Base-by-base conservation (phyloP, 169 alveolate genomes). In the Eimeria necatrix region DNA sequence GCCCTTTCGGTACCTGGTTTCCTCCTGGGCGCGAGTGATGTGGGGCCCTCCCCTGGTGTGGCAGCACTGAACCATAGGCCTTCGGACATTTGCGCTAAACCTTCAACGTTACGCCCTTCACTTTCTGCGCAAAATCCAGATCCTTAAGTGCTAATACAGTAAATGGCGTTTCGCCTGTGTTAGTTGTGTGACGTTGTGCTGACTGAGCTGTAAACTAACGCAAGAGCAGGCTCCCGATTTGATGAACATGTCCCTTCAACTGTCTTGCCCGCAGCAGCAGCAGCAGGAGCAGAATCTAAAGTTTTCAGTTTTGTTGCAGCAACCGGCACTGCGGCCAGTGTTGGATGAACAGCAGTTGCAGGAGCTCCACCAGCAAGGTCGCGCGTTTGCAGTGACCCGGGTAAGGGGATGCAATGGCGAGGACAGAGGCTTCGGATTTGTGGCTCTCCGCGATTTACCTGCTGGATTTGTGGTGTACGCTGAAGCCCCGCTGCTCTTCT, bases 401-500 rank as follows among this genome's bases (percentile, higher is more conserved):
- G 90, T 81, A 24, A 81, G 61, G 56, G 90, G 90, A 16, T 51
- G 53, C 24, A 56, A 51, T 22, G 90, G 90, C 4, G 73, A 53
- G 52, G 73, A 81, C 53, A 81, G 90, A 71, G 90, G 90, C 24
- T 32, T 81, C 49, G 90, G 90, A 71, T 81, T 81, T 53, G 90
- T 81, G 22, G 90, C 90, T 14, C 90, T 81, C 3, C 70, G 90
- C 51, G 51, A 51, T 51, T 26, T 81, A 26, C 90, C 90, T 18
- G 74, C 70, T 24, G 90, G 90, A 48, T 81, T 81, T 53, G 73
- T 81, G 51, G 90, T 81, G 24, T 81, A 81, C 24, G 90, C 20
- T 26, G 90, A 81, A 4, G 12, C 24, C 56, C 90, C 90, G 49
- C 52, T 81, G 53, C 90, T 81, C 32, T 81, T 71, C 24, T 51